A percentile compares a stretch with the other conserved stretches of the same genome.
These are phyloP conservation scores for Pleurotus tuber-regium DNA, from an alignment of 768 basidiomycete genomes.

Conservation along the genomic window DNA sequence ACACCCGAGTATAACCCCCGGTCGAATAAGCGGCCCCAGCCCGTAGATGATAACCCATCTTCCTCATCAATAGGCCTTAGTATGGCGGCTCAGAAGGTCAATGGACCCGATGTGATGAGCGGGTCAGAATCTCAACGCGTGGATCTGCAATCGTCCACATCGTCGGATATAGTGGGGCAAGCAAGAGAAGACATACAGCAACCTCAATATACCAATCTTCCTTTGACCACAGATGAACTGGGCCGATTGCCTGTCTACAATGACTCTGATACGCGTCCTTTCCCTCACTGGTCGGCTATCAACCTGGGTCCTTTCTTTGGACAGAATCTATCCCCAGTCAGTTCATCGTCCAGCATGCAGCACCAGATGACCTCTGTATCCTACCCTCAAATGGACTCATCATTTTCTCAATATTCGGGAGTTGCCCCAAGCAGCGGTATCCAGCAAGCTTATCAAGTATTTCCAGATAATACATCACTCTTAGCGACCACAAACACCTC, in stretches of 20 bases:
- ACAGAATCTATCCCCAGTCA: background rate
- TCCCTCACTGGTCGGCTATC: background rate
- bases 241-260: background rate
- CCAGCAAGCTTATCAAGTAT: no score
- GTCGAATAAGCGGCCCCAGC: background rate
- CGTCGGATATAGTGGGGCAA: background rate
- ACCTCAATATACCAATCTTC: background rate
- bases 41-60: background rate
- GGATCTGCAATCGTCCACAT: background rate
- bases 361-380: no score
- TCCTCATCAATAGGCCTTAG: background rate
- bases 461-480: no score
- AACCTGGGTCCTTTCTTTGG: background rate
- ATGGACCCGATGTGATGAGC: background rate
- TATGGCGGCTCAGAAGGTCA: background rate
- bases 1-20: background rate
- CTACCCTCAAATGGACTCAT: no score
- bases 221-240: background rate
- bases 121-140: background rate
- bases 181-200: background rate
- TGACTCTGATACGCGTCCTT: background rate
- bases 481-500: no score
- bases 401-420: no score
- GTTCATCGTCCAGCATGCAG: background rate
- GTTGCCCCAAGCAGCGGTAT: no score